phyloP scores from a whole-genome alignment of 2,329 filamentous ascomycete genomes.

The Sclerotinia spermophila region DNA sequence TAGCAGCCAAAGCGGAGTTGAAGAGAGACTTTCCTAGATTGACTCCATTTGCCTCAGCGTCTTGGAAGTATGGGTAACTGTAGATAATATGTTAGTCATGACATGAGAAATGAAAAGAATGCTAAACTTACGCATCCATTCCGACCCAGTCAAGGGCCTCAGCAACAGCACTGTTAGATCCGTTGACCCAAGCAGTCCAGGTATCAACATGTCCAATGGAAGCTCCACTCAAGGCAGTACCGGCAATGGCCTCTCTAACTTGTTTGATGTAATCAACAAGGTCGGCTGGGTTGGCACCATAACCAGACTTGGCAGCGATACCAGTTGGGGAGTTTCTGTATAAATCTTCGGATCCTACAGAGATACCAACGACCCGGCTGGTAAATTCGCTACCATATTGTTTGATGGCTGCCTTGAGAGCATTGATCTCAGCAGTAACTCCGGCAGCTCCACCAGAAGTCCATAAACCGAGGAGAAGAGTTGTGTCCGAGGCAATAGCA shows the following conservation, averaged over 20 bases:
- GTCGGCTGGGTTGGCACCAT: constrained; percentile 58
- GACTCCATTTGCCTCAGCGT: constrained; percentile 63
- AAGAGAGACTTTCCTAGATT: constrained; percentile 63
- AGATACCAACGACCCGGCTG: constrained; percentile 72
- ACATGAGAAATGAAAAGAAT: too few relatives aligned
- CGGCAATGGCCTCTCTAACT: constrained; percentile 59
- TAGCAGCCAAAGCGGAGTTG: constrained; percentile 59
- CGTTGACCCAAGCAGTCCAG: constrained; percentile 76
- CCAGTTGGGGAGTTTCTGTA: constrained; percentile 75
- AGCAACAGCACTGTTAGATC: constrained; percentile 66
- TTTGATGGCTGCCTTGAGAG: constrained; percentile 64
- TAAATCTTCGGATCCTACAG: constrained; percentile 81
- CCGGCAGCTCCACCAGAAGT: constrained; percentile 60
- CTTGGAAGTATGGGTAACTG: constrained; percentile 75
- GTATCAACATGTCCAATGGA: constrained; percentile 84
- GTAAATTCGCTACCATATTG: constrained; percentile 65
- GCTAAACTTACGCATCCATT: constrained; percentile 57
- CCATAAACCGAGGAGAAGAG: constrained; percentile 81
- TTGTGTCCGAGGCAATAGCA: constrained; percentile 75
- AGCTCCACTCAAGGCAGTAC: constrained; percentile 54
- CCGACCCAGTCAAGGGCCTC: constrained; percentile 73
- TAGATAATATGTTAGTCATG: background rate
- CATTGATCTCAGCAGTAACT: constrained; percentile 70
- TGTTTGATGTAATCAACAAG: constrained; percentile 68
- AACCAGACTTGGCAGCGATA: constrained; percentile 56